Base-by-base conservation (phyloP, 2,329 filamentous ascomycete species). In the Aspergillus niger region DNA sequence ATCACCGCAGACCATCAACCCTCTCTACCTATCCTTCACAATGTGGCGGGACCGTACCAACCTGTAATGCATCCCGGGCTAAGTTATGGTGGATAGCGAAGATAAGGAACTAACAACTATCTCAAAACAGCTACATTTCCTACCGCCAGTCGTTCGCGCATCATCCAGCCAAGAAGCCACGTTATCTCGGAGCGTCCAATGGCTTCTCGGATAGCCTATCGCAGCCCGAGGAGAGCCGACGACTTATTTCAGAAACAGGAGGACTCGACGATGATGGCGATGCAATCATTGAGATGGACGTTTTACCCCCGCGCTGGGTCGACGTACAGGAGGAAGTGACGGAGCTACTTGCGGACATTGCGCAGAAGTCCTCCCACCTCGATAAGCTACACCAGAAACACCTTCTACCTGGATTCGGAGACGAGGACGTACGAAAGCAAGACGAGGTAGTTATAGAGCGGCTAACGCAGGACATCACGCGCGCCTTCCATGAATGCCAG, bases 31-130 rank as follows among this genome's bases (percentile, higher is more conserved):
- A 44, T 10, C 82, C 55, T 84, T 84, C 87, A 89, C 85, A 82
- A 96, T 97, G 92, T 99, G 93, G 93, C 92, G 95, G 83, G 95
- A 99, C 85, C 90, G 95, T 80, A 99, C 95, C 70, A 99, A 98
- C 77, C 90, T 99, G 92, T 97, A 87, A 38, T 13, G 22, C 10
- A 7, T 15, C 17, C 44, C 47, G 7, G 10, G 6, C 0, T 17
- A 5, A 5, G 11, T 1, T 10, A 32, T 50, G 5, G 2, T 32
- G 8, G 8, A 11, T 8, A 5, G 28, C 28, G 15, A 17, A 32
- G 28, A 10, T 11, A 4, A 30, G 2, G 8, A 50, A 32, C 47
- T 50, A 20, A 50, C 47, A 2, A 13, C 17, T n/a, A 17, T 22
- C 47, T n/a, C n/a, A 32, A 50, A 5, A 17, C 74, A 97, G 94